Conservation (phyloP, 345 rosid genomes). For the Anastatica hierochuntica region DNA sequence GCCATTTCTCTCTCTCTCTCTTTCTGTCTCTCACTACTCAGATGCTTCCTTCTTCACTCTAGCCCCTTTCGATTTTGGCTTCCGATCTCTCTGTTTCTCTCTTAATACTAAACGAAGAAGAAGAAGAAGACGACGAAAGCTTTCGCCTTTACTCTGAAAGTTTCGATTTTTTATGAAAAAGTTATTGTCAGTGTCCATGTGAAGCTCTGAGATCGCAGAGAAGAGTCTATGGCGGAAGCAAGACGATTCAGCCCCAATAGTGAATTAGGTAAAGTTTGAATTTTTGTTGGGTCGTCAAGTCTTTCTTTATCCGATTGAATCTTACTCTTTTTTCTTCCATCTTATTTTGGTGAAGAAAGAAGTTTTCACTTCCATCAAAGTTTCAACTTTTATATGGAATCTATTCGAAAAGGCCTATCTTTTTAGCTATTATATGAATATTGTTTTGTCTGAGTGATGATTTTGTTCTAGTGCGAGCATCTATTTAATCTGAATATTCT, state of each 20-base stretch:
- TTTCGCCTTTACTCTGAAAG: conserved; percentile 2
- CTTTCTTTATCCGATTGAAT: not conserved
- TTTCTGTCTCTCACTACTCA: conserved; percentile 27
- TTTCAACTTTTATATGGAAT: conserved; percentile 5
- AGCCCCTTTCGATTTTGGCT: conserved; percentile 8
- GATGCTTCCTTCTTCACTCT: conserved; percentile 25
- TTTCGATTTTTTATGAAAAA: not conserved
- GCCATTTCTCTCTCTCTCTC: conserved; percentile 6
- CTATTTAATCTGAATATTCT: conserved; percentile 22
- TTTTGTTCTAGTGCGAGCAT: conserved; percentile 5
- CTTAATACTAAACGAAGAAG: not conserved
- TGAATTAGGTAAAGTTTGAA: conserved; percentile 23
- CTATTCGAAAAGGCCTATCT: not conserved
- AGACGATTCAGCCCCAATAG: conserved; percentile 17
- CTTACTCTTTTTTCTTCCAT: not conserved
- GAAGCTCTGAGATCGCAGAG: conserved; percentile 13
- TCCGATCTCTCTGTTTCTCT: conserved; percentile 9
- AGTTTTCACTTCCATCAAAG: not conserved
- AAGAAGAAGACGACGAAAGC: conserved; percentile 5
- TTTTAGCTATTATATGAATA: not conserved
- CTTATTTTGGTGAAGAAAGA: not conserved
- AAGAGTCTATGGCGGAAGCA: conserved; percentile 27
- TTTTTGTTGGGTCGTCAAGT: not conserved
- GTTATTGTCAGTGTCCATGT: conserved; percentile 15
- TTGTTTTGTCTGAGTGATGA: conserved; percentile 1